These are phyloP conservation scores for Arthroderma sp. DNA, from an alignment of 2,329 filamentous ascomycete species.

Conservation along the genomic window DNA sequence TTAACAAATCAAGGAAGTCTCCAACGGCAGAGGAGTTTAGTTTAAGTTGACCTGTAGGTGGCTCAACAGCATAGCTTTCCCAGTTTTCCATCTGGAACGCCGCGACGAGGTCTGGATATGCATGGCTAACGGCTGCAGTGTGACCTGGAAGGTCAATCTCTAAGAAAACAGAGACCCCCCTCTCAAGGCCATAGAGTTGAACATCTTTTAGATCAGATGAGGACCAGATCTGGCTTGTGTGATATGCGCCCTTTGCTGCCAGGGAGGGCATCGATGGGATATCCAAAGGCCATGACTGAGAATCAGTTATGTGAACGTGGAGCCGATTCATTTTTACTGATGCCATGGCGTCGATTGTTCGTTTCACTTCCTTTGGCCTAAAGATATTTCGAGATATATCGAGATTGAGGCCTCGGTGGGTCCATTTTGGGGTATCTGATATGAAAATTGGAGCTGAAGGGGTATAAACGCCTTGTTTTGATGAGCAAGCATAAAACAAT, in stretches of 20 bases:
- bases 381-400: conserved; percentile 66
- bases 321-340: conserved; percentile 38
- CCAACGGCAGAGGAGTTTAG: conserved; percentile 60
- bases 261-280: conserved; percentile 55
- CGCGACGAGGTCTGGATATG: conserved; percentile 58
- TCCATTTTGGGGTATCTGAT: conserved; percentile 58
- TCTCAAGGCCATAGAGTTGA: conserved; percentile 55
- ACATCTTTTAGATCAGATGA: conserved; percentile 51
- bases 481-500: conserved; percentile 18
- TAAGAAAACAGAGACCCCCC: conserved; percentile 58
- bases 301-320: conserved; percentile 37
- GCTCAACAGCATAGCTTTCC: conserved; percentile 41
- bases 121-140: conserved; percentile 52
- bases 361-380: conserved; percentile 52
- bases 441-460: conserved; percentile 57
- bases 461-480: conserved; percentile 43
- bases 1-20: conserved; percentile 57
- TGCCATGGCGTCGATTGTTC: conserved; percentile 59
- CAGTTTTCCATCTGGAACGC: conserved; percentile 45
- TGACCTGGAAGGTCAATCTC: conserved; percentile 77
- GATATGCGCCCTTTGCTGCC: conserved; percentile 60
- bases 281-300: conserved; percentile 53
- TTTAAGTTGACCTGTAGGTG: conserved; percentile 53
- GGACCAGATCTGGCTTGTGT: conserved; percentile 52
- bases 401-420: conserved; percentile 66